Evolutionary conservation across 2,329 filamentous ascomycete genomes (phyloP).

Genomic region (Leptographium radiaticola): DNA sequence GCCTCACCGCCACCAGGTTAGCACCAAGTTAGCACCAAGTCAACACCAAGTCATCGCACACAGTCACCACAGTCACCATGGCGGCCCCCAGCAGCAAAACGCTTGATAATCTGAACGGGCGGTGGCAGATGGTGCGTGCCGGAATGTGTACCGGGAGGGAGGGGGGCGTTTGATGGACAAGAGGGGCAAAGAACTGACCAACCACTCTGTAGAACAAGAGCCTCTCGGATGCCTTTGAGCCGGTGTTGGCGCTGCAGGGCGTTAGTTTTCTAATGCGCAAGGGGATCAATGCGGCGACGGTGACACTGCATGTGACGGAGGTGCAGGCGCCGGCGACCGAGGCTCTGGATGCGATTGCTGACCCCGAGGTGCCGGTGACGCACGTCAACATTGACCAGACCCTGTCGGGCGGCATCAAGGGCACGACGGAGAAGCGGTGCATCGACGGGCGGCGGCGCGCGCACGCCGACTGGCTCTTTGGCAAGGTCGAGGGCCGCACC

Average conservation of each 20-base stretch:
- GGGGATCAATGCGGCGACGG: conserved; percentile 52
- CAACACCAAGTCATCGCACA: neutral
- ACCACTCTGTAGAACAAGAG: conserved; percentile 53
- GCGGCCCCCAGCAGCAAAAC: conserved; percentile 57
- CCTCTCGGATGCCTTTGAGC: conserved; percentile 55
- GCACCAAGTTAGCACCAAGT: no score
- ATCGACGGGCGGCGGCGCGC: conserved; percentile 40
- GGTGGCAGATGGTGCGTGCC: conserved; percentile 52
- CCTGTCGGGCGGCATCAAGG: conserved; percentile 56
- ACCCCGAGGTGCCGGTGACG: conserved; percentile 18
- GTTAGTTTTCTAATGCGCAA: conserved; percentile 61
- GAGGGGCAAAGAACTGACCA: no score
- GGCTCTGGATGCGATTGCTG: conserved; percentile 19
- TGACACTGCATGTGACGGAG: conserved; percentile 52
- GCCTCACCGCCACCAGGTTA: no score
- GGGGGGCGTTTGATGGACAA: no score
- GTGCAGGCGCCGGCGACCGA: conserved; percentile 30
- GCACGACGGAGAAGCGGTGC: conserved; percentile 43
- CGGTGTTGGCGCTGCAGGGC: conserved; percentile 59
- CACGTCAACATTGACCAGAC: conserved; percentile 64
- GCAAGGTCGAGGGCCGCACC: conserved; percentile 49
- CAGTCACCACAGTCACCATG: conserved; percentile 34
- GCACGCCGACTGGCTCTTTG: conserved; percentile 72
- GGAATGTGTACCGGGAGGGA: neutral
- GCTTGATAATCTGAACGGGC: conserved; percentile 53